phyloP scores from a whole-genome alignment of 2,329 filamentous ascomycete species.

The Hyphodiscus sp. region DNA sequence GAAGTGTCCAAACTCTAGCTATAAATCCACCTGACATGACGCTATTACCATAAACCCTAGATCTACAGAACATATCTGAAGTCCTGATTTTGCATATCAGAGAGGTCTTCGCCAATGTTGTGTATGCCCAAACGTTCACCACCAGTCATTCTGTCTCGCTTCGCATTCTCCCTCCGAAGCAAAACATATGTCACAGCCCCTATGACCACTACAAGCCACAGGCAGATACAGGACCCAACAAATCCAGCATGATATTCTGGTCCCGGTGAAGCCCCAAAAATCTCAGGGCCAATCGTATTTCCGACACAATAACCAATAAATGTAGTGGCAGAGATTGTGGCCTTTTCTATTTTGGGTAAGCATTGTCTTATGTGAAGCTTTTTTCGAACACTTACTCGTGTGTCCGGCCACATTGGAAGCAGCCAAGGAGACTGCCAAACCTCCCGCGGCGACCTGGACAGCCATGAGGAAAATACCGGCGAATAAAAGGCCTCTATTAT shows the following conservation, averaged over 20 bases:
- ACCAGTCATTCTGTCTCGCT: slow-evolving; percentile 7
- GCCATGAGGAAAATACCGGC: slow-evolving; percentile 14
- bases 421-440: slow-evolving; percentile 22
- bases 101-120: slow-evolving; percentile 10
- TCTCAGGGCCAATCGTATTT: slow-evolving; percentile 30
- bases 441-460: slow-evolving; percentile 24
- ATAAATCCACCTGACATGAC: background rate
- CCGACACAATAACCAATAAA: slow-evolving; percentile 32
- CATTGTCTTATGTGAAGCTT: background rate
- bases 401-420: slow-evolving; percentile 31
- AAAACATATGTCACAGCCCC: slow-evolving; percentile 8
- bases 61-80: slow-evolving; percentile 13
- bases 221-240: slow-evolving; percentile 13
- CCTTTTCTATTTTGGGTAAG: slow-evolving; percentile 20
- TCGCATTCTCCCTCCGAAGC: slow-evolving; percentile 12
- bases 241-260: slow-evolving; percentile 14
- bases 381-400: slow-evolving; percentile 19
- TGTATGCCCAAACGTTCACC: slow-evolving; percentile 1
- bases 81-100: slow-evolving; percentile 13
- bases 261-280: slow-evolving; percentile 28
- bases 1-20: too few relatives aligned
- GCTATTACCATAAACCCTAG: background rate
- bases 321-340: slow-evolving; percentile 26
- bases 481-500: slow-evolving; percentile 12
- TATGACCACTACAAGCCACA: slow-evolving; percentile 10